phyloP scores from a whole-genome alignment of 805 yeast species.

The Metschnikowia kofuensis region DNA sequence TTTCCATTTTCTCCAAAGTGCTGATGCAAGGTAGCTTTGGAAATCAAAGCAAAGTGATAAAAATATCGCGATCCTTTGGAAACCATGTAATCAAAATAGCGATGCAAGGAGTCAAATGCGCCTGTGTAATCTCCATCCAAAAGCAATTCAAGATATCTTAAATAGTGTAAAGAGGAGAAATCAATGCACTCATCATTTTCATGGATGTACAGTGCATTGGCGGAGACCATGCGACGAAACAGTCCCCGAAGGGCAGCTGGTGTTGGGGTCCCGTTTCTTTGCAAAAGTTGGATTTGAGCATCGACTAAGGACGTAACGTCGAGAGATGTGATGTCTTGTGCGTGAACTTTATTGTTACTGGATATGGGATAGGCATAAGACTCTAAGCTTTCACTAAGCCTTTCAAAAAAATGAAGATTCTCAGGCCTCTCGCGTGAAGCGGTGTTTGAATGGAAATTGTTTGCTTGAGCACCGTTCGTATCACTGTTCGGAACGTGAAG shows the following conservation, averaged over 20 bases:
- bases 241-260: slow-evolving; percentile 1
- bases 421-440: neutral
- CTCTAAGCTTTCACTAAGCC: neutral
- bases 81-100: slow-evolving; percentile 73
- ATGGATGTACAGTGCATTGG: neutral
- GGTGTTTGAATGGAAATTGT: no score
- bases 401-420: neutral
- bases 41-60: slow-evolving; percentile 74
- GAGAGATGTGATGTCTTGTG: slow-evolving; percentile 1
- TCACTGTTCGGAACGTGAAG: no score
- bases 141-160: slow-evolving; percentile 59
- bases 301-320: slow-evolving; percentile 42
- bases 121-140: slow-evolving; percentile 60
- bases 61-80: slow-evolving; percentile 59
- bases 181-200: neutral
- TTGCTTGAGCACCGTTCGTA: no score
- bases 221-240: slow-evolving; percentile 2
- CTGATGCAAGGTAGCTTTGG: slow-evolving; percentile 69
- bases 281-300: slow-evolving; percentile 52
- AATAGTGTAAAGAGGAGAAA: slow-evolving; percentile 44
- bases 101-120: slow-evolving; percentile 49
- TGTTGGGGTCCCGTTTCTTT: slow-evolving; percentile 20
- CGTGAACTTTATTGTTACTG: neutral
- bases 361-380: neutral
- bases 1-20: slow-evolving; percentile 63